Evolutionary conservation across 2,329 filamentous ascomycete species (phyloP).

Genomic region (Daldinia eschscholtzii): DNA sequence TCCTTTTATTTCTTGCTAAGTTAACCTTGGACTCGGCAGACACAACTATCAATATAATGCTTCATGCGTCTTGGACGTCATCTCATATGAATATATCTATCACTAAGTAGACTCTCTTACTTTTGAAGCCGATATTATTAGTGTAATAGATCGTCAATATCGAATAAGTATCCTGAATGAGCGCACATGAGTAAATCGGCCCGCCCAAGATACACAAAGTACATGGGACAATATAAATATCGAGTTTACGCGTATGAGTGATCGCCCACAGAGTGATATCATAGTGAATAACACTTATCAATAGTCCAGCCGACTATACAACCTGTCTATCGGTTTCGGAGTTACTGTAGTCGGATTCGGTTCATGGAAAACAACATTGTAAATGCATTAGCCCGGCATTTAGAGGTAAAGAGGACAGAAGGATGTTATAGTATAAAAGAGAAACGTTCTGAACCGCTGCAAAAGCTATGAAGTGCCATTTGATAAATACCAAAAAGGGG

Average conservation of each 20-base stretch:
- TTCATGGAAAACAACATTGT: background rate
- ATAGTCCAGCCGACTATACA: background rate
- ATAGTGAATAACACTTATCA: too few species aligned
- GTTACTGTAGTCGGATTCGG: background rate
- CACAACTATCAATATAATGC: background rate
- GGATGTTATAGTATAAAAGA: background rate
- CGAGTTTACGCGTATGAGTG: background rate
- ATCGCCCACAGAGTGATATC: too few species aligned
- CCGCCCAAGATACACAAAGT: background rate
- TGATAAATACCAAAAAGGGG: conserved; percentile 24
- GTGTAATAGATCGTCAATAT: background rate
- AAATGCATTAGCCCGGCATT: background rate
- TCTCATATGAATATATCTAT: background rate
- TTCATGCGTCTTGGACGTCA: background rate
- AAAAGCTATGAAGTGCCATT: background rate
- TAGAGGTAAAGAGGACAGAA: background rate
- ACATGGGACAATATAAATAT: background rate
- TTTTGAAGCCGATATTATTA: background rate
- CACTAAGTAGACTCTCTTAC: background rate
- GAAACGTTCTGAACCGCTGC: background rate
- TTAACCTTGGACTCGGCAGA: background rate
- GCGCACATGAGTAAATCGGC: background rate
- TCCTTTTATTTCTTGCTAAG: too few species aligned
- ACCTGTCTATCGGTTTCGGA: background rate
- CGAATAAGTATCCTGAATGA: background rate